Evolutionary conservation across 2,329 filamentous ascomycete genomes (phyloP).

Genomic region (Teratosphaeria zuluensis): DNA sequence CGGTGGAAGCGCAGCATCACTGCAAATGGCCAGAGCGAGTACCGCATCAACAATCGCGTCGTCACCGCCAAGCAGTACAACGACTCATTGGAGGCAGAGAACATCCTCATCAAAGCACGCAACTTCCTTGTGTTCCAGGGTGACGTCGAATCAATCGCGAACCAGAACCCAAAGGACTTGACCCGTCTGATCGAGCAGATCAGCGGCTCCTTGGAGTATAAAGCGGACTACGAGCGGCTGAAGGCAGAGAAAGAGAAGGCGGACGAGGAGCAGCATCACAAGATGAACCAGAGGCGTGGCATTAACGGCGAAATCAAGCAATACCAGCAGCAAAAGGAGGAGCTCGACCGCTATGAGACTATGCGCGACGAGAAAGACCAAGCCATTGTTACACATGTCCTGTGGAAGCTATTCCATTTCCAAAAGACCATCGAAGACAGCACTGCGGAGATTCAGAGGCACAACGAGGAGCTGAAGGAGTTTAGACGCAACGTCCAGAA

Average conservation of each 20-base stretch:
- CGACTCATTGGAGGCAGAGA: slow-evolving; percentile 79
- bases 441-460: slow-evolving; percentile 77
- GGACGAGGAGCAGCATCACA: slow-evolving; percentile 77
- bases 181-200: slow-evolving; percentile 95
- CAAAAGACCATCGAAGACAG: slow-evolving; percentile 90
- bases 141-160: slow-evolving; percentile 93
- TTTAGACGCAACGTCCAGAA: slow-evolving; percentile 78
- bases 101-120: slow-evolving; percentile 93
- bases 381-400: slow-evolving; percentile 81
- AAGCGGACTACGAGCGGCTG: slow-evolving; percentile 84
- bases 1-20: slow-evolving; percentile 95
- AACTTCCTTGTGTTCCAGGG: slow-evolving; percentile 99
- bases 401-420: slow-evolving; percentile 96
- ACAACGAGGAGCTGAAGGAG: slow-evolving; percentile 91
- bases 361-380: slow-evolving; percentile 86
- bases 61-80: slow-evolving; percentile 92
- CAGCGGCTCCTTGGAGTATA: slow-evolving; percentile 89
- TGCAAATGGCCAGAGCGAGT: slow-evolving; percentile 78
- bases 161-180: slow-evolving; percentile 86
- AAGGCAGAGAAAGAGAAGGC: slow-evolving; percentile 80
- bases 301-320: slow-evolving; percentile 98
- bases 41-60: slow-evolving; percentile 86
- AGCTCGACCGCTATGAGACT: slow-evolving; percentile 84
- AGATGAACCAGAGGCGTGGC: slow-evolving; percentile 77
- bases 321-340: slow-evolving; percentile 92